phyloP scores from a whole-genome alignment of 495 filamentous ascomycete species.

The Glonium stellatum region DNA sequence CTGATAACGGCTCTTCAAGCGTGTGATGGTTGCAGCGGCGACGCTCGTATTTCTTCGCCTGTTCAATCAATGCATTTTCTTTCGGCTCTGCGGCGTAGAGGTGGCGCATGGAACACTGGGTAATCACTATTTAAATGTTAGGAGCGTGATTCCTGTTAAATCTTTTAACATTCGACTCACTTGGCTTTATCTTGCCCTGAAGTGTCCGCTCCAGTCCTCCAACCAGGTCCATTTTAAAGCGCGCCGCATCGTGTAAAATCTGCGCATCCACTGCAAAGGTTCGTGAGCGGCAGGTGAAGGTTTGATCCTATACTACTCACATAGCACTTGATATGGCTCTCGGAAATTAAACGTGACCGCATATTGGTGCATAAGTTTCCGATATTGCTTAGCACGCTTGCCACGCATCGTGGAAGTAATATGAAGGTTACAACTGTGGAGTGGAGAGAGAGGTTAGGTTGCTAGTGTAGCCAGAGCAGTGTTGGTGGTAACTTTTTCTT shows the following conservation, averaged over 20 bases:
- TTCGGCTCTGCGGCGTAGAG: conserved; percentile 58
- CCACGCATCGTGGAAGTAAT: conserved; percentile 59
- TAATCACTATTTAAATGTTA: background rate
- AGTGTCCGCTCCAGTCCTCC: conserved; percentile 64
- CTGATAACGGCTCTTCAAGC: conserved; percentile 65
- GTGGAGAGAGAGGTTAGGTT: too few relatives aligned
- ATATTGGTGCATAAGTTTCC: conserved; percentile 93
- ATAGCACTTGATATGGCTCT: conserved; percentile 85
- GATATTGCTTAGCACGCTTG: conserved; percentile 90
- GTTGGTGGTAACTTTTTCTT: too few relatives aligned
- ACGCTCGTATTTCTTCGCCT: conserved; percentile 69
- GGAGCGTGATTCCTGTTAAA: background rate
- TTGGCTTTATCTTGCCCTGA: conserved; percentile 79
- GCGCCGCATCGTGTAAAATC: conserved; percentile 63
- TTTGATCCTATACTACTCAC: conserved; percentile 27
- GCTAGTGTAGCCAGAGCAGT: too few relatives aligned
- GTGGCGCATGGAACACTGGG: conserved; percentile 52
- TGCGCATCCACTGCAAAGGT: conserved; percentile 60
- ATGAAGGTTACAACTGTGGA: too few relatives aligned
- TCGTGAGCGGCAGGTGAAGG: conserved; percentile 32
- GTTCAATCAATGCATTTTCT: conserved; percentile 53
- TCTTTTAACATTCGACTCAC: conserved; percentile 40
- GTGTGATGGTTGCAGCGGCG: conserved; percentile 85
- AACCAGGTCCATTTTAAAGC: conserved; percentile 76
- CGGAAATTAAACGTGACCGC: conserved; percentile 76